phyloP scores from a whole-genome alignment of 768 basidiomycete genomes.

The Auricularia sp. region DNA sequence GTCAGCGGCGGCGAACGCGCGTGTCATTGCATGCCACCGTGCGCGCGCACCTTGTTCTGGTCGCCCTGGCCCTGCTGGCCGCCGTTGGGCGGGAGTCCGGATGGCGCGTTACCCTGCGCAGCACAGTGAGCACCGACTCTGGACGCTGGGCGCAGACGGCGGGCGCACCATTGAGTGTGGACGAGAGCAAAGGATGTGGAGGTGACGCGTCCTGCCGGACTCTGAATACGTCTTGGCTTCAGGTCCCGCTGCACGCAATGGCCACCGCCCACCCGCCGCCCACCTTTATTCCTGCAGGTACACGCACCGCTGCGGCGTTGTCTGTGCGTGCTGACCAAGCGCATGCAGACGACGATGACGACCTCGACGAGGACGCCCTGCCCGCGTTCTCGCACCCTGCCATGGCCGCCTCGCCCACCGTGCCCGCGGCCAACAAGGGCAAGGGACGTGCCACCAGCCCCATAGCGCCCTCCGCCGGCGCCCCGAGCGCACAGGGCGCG shows the following conservation, averaged over 20 bases:
- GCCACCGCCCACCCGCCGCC: constrained; percentile 1
- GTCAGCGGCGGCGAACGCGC: neutral
- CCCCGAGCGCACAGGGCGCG: constrained; percentile 20
- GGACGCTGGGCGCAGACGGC: neutral
- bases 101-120: constrained; percentile 63
- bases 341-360: constrained; percentile 62
- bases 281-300: constrained; percentile 68
- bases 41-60: constrained; percentile 27
- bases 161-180: constrained; percentile 1
- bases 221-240: neutral
- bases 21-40: neutral
- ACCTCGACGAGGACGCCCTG: constrained; percentile 72
- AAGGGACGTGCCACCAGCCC: constrained; percentile 53
- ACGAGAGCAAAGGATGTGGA: neutral
- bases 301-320: constrained; percentile 6
- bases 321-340: neutral
- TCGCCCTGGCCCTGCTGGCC: constrained; percentile 32
- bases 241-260: constrained; percentile 5
- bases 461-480: constrained; percentile 27
- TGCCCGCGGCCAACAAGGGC: constrained; percentile 53
- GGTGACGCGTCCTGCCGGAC: constrained; percentile 2
- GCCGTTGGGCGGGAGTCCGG: constrained; percentile 36
- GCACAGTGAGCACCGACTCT: neutral
- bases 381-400: constrained; percentile 67
- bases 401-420: constrained; percentile 27